Percentiles rank a stretch among this genome's conserved stretches.
phyloP scores from a whole-genome alignment of 148 eudicot genomes.

The Rhododendron ovatum region DNA sequence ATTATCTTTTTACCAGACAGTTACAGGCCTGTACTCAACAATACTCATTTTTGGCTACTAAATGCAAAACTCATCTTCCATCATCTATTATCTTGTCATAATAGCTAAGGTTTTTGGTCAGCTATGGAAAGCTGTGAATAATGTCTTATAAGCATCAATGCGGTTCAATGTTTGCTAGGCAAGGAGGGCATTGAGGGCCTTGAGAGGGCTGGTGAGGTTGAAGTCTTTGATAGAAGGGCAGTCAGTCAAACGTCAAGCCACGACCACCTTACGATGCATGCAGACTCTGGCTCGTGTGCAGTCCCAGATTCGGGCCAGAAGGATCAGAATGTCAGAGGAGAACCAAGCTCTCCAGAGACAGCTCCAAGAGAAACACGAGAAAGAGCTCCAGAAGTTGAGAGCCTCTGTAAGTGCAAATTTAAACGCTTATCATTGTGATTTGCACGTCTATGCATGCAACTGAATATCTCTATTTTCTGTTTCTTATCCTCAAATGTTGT shows the following conservation, averaged over 20 bases:
- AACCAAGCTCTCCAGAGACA: conserved; percentile 80
- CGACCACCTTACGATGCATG: conserved; percentile 74
- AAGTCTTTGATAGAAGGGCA: conserved; percentile 74
- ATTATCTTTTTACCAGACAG: neutral
- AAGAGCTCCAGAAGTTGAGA: conserved; percentile 57
- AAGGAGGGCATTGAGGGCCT: conserved; percentile 74
- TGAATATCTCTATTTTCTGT: neutral
- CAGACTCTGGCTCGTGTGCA: conserved; percentile 86
- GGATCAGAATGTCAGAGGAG: conserved; percentile 70
- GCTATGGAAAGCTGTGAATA: neutral
- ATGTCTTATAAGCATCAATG: neutral
- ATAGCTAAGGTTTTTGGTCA: neutral
- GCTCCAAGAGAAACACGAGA: conserved; percentile 70
- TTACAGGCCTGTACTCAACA: neutral
- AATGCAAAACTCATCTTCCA: neutral
- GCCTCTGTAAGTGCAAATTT: conserved; percentile 38
- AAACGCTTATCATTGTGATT: neutral
- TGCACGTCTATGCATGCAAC: neutral
- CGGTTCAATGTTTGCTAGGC: conserved; percentile 40
- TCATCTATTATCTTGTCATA: neutral
- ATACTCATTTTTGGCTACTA: neutral
- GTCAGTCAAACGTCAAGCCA: conserved; percentile 83
- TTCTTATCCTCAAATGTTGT: neutral
- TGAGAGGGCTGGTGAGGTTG: conserved; percentile 86
- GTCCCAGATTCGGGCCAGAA: conserved; percentile 65